These are phyloP conservation scores for Nigrograna mackinnonii DNA, from an alignment of 2,329 filamentous ascomycete species.

Conservation along the genomic window DNA sequence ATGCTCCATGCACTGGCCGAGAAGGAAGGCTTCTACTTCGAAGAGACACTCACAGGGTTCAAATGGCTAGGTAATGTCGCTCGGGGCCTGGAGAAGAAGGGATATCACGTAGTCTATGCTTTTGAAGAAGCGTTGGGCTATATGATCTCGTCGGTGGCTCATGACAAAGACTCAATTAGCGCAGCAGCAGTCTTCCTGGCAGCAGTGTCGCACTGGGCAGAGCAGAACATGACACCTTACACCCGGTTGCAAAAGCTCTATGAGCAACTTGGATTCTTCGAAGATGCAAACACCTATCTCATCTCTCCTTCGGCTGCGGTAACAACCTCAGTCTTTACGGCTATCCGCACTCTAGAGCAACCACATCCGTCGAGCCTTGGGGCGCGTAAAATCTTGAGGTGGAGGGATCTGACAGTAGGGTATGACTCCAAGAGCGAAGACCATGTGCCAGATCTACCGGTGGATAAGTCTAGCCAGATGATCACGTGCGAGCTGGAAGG, in stretches of 20 bases:
- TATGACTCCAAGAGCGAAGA: conserved; percentile 60
- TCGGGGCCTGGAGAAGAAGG: conserved; percentile 50
- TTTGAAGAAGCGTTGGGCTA: conserved; percentile 70
- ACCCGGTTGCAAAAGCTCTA: conserved; percentile 62
- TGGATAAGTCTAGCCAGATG: conserved; percentile 64
- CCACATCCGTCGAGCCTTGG: conserved; percentile 54
- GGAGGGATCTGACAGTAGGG: conserved; percentile 65
- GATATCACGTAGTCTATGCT: conserved; percentile 59
- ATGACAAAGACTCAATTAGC: conserved; percentile 68
- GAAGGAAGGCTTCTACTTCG: conserved; percentile 59
- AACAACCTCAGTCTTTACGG: conserved; percentile 59
- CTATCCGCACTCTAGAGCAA: conserved; percentile 52
- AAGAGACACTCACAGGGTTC: conserved; percentile 68
- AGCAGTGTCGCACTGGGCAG: conserved; percentile 56
- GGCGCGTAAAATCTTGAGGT: conserved; percentile 56
- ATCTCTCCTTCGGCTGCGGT: conserved; percentile 58
- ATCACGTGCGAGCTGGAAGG: conserved; percentile 63
- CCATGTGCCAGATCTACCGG: conserved; percentile 58
- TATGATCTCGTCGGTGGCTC: conserved; percentile 65
- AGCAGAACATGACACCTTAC: conserved; percentile 59
- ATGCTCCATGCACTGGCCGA: conserved; percentile 63
- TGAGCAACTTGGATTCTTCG: conserved; percentile 61
- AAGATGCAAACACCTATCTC: conserved; percentile 67
- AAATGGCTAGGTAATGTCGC: conserved; percentile 70
- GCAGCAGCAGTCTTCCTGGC: conserved; percentile 63